Conservation (phyloP, 2,329 filamentous ascomycete genomes). For the Fonsecaea monophora region DNA sequence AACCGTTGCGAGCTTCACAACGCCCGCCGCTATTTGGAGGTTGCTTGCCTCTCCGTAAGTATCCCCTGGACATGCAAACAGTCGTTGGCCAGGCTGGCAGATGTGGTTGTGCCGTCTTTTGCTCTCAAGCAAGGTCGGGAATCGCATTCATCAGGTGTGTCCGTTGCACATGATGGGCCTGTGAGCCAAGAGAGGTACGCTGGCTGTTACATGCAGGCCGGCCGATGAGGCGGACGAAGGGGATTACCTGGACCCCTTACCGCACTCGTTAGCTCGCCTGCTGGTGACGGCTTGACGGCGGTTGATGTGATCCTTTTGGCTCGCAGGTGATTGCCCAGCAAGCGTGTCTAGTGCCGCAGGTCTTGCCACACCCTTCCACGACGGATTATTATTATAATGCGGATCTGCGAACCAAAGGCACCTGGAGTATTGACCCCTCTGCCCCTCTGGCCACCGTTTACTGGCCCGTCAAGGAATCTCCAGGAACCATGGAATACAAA, state of each 20-base stretch:
- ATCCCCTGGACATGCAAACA: constrained; percentile 13
- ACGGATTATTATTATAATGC: constrained; percentile 14
- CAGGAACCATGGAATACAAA: constrained; percentile 6
- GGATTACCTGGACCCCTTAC: background rate
- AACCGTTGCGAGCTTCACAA: constrained; percentile 18
- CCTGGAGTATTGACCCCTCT: constrained; percentile 16
- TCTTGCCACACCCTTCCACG: constrained; percentile 23
- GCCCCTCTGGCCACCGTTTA: constrained; percentile 17
- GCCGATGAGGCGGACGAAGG: background rate
- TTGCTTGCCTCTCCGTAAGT: constrained; percentile 14
- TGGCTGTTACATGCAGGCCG: constrained; percentile 7
- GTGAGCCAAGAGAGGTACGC: background rate
- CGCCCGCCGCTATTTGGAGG: constrained; percentile 28
- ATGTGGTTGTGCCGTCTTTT: constrained; percentile 30
- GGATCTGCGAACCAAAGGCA: constrained; percentile 9
- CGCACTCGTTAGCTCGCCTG: background rate
- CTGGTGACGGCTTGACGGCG: constrained; percentile 14
- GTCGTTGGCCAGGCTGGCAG: constrained; percentile 25
- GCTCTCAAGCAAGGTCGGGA: constrained; percentile 22
- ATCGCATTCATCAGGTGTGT: constrained; percentile 22
- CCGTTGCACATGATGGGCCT: constrained; percentile 20
- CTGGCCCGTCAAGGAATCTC: constrained; percentile 9
- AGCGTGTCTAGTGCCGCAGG: constrained; percentile 7
- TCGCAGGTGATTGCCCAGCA: constrained; percentile 15
- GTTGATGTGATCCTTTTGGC: constrained; percentile 17